Evolutionary conservation across 371 early-diverging fungal genomes (phyloP).

Genomic region (Mortierella sp.): DNA sequence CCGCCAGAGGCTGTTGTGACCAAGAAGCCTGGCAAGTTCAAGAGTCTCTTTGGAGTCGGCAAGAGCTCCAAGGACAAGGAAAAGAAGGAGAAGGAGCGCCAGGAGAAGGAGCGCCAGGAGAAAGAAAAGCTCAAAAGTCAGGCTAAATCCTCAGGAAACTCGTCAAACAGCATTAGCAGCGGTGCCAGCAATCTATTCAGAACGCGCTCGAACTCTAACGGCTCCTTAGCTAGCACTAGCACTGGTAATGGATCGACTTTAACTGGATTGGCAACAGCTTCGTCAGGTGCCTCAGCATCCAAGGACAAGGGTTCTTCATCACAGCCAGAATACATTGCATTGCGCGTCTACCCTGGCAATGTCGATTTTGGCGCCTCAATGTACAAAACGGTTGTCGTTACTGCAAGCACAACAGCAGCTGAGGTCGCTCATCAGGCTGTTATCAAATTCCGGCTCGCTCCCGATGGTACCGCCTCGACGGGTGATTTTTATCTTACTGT

Average conservation of each 20-base stretch:
- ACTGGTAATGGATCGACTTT: slow-evolving; percentile 8
- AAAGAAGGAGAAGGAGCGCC: slow-evolving; percentile 43
- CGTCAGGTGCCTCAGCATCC: slow-evolving; percentile 3
- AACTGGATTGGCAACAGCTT: not conserved
- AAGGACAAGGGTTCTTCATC: slow-evolving; percentile 7
- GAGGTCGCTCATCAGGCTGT: slow-evolving; percentile 64
- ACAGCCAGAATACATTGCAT: slow-evolving; percentile 35
- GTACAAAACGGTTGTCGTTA: slow-evolving; percentile 60
- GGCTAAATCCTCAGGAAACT: slow-evolving; percentile 10
- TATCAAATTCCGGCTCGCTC: slow-evolving; percentile 58
- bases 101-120: slow-evolving; percentile 29
- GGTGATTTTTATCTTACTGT: slow-evolving; percentile 62
- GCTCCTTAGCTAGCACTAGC: slow-evolving; percentile 20
- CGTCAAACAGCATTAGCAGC: slow-evolving; percentile 1
- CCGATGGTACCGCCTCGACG: slow-evolving; percentile 51
- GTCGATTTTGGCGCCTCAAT: slow-evolving; percentile 58
- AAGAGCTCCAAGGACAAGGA: slow-evolving; percentile 53
- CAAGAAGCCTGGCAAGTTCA: slow-evolving; percentile 53
- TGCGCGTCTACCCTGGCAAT: slow-evolving; percentile 65
- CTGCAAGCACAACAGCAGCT: slow-evolving; percentile 58
- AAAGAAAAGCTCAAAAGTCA: slow-evolving; percentile 19
- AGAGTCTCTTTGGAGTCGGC: slow-evolving; percentile 50
- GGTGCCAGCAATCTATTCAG: slow-evolving; percentile 29
- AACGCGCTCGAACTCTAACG: slow-evolving; percentile 46
- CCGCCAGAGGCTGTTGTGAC: slow-evolving; percentile 23